Percentiles rank a stretch among this genome's conserved stretches.
Evolutionary conservation across 306 rosid genomes (phyloP).

Genomic region (Begonia fuchsioides): DNA sequence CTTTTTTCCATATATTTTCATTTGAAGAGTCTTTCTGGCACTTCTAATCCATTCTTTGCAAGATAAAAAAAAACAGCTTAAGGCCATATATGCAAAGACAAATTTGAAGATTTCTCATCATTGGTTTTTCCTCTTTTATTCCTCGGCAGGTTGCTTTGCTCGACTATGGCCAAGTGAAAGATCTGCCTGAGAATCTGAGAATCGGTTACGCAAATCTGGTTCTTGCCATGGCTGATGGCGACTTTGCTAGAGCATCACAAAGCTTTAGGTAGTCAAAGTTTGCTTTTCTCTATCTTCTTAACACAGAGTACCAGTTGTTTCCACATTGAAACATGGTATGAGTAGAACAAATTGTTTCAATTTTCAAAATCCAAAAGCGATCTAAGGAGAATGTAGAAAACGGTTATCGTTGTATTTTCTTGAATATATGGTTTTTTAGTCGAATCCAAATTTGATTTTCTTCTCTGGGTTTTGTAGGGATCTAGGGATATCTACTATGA

Average conservation of each 20-base stretch:
- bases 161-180: slow-evolving; percentile 98
- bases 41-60: too few species aligned
- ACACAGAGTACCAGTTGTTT: not conserved
- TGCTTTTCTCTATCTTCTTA: not conserved
- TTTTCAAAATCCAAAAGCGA: too few species aligned
- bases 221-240: slow-evolving; percentile 72
- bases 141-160: slow-evolving; percentile 70
- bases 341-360: not conserved
- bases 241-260: slow-evolving; percentile 48
- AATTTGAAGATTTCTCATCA: too few species aligned
- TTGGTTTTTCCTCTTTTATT: not conserved
- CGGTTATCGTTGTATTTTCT: too few species aligned
- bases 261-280: slow-evolving; percentile 56
- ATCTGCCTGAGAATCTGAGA: slow-evolving; percentile 80
- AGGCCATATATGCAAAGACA: too few species aligned
- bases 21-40: not conserved
- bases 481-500: slow-evolving; percentile 67
- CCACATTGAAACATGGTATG: not conserved
- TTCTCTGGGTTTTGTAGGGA: slow-evolving; percentile 31
- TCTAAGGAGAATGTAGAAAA: too few species aligned
- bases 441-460: not conserved
- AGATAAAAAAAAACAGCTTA: too few species aligned
- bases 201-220: slow-evolving; percentile 90
- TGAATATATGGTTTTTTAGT: too few species aligned
- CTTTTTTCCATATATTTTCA: slow-evolving; percentile 6